Percentiles rank a stretch among this genome's conserved stretches.
Evolutionary conservation across 768 basidiomycete species (phyloP).

Genomic region (Amanita pallidorosea): DNA sequence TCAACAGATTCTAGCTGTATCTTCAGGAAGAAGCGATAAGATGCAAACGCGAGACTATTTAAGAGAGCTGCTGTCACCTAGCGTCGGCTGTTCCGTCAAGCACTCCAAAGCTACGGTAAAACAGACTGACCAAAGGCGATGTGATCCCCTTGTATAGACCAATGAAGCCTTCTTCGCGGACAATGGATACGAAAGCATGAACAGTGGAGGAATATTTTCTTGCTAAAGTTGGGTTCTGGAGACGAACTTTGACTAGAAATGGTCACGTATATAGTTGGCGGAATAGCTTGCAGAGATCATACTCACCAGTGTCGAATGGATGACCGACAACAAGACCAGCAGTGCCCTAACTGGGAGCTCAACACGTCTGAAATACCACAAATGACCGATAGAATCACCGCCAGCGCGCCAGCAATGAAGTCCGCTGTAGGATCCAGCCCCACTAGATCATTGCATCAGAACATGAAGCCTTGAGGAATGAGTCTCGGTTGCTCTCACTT

Average conservation of each 20-base stretch:
- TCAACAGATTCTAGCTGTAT: constrained; percentile 40
- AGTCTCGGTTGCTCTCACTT: too few relatives aligned
- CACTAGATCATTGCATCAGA: constrained; percentile 6
- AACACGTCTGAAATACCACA: not conserved
- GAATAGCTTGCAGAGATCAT: not conserved
- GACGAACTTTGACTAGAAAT: constrained; percentile 63
- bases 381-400: constrained; percentile 15
- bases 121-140: constrained; percentile 60
- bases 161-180: constrained; percentile 55
- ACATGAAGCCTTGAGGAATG: too few relatives aligned
- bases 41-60: constrained; percentile 82
- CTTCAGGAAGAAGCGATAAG: constrained; percentile 72
- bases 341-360: constrained; percentile 32
- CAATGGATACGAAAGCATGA: constrained; percentile 57
- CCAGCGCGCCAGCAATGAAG: constrained; percentile 70
- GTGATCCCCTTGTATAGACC: constrained; percentile 70
- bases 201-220: constrained; percentile 50
- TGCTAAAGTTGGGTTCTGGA: constrained; percentile 55
- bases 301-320: constrained; percentile 54
- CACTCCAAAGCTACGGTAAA: not conserved
- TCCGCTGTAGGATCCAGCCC: constrained; percentile 56
- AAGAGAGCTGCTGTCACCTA: constrained; percentile 63
- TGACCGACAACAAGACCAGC: constrained; percentile 61
- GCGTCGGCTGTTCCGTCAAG: not conserved
- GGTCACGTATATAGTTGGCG: not conserved